These are phyloP conservation scores for Vitellaria paradoxa DNA, from an alignment of 179 eudicot genomes.

Conservation along the genomic window DNA sequence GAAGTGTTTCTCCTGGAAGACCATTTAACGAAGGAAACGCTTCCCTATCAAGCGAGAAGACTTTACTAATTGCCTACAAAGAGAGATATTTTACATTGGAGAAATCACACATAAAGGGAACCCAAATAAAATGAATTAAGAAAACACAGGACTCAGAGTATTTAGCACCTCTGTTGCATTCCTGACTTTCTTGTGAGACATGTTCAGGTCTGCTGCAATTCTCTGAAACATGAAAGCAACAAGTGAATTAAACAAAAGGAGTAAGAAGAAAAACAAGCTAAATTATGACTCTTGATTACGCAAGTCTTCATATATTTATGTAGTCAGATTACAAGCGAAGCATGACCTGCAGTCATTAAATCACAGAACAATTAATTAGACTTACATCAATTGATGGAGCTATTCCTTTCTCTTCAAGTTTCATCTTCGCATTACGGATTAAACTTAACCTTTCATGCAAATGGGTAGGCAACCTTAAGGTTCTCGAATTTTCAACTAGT, in stretches of 20 bases:
- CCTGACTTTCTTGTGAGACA: constrained; percentile 83
- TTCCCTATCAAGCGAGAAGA: constrained; percentile 84
- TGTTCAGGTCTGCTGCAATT: constrained; percentile 79
- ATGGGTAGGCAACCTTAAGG: constrained; percentile 77
- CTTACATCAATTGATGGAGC: constrained; percentile 82
- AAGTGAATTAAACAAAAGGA: constrained; percentile 1
- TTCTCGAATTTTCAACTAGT: constrained; percentile 74
- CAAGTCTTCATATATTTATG: neutral
- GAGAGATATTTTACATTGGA: neutral
- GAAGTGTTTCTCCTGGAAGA: constrained; percentile 76
- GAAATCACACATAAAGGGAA: neutral
- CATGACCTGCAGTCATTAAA: neutral
- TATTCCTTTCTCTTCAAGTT: constrained; percentile 73
- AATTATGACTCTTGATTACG: neutral
- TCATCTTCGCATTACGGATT: constrained; percentile 74
- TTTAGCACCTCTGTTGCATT: constrained; percentile 81
- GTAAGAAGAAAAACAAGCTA: neutral
- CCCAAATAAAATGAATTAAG: neutral
- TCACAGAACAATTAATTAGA: constrained; percentile 5
- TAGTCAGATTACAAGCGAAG: neutral
- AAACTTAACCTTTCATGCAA: constrained; percentile 77
- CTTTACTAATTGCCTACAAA: constrained; percentile 68
- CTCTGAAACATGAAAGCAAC: constrained; percentile 38
- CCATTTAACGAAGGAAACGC: constrained; percentile 77
- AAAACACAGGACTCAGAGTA: constrained; percentile 6